A percentile compares a stretch with the other conserved stretches of the same genome.
Conservation (phyloP, 2,329 filamentous ascomycete genomes). For the Cercospora canescens region DNA sequence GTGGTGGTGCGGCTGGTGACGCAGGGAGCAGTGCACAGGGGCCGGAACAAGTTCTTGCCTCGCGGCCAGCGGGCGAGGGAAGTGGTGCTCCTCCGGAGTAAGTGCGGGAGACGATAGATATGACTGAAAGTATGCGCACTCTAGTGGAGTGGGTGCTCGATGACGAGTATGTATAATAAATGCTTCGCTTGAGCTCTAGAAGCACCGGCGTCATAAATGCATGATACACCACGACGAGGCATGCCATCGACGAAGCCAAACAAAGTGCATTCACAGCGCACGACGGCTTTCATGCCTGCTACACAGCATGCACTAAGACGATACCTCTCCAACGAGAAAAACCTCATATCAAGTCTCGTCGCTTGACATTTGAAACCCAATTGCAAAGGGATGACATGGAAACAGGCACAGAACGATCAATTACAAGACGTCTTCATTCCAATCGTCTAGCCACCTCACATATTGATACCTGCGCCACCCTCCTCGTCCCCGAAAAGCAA, state of each 20-base stretch:
- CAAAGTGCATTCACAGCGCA: not conserved
- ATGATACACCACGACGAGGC: not conserved
- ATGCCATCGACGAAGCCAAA: not conserved
- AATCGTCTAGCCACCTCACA: not conserved
- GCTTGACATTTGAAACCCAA: too few species aligned
- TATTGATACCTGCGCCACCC: not conserved
- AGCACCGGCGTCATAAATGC: constrained; percentile 1
- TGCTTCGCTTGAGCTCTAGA: not conserved
- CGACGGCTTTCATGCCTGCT: not conserved
- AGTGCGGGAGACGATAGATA: not conserved
- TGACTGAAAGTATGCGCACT: not conserved
- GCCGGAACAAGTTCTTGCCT: constrained; percentile 37
- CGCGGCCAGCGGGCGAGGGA: constrained; percentile 37
- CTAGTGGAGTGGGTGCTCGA: not conserved
- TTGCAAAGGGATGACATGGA: not conserved
- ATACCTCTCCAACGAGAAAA: too few species aligned
- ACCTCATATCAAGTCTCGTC: too few species aligned
- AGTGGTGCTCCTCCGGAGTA: constrained; percentile 25
- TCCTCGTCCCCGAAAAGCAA: not conserved
- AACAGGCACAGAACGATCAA: not conserved
- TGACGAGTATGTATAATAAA: constrained; percentile 5
- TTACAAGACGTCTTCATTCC: not conserved
- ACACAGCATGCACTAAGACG: too few species aligned
- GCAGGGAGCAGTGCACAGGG: constrained; percentile 29
- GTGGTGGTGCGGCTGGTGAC: constrained; percentile 26